Percentiles rank a stretch among this genome's conserved stretches.
phyloP scores from a whole-genome alignment of 176 grass and related monocot genomes.

The Dactylis glomerata region DNA sequence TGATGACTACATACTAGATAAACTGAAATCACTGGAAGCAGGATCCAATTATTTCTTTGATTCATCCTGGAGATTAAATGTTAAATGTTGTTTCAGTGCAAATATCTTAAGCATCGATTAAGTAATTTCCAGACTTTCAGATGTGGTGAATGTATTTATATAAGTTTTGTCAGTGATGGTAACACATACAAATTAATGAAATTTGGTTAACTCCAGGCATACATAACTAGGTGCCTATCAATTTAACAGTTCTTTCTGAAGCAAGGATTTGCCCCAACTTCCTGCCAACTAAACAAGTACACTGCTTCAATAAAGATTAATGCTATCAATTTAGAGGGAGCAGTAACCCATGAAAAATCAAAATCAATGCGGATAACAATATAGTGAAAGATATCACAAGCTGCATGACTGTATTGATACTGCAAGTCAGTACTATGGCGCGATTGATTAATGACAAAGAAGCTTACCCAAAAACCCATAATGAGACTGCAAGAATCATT shows the following conservation, averaged over 20 bases:
- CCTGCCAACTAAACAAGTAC: not conserved
- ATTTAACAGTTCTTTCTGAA: not conserved
- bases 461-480: constrained; percentile 82
- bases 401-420: constrained; percentile 5
- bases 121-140: not conserved
- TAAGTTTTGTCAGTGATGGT: not conserved
- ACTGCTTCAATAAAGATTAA: not conserved
- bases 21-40: not conserved
- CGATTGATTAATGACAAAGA: not conserved
- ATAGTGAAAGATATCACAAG: constrained; percentile 4
- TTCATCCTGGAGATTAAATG: not conserved
- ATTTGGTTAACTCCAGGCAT: not conserved
- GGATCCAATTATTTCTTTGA: not conserved
- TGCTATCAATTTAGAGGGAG: not conserved
- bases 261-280: not conserved
- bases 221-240: not conserved
- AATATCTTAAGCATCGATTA: constrained; percentile 7
- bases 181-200: not conserved
- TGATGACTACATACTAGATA: not conserved
- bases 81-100: not conserved
- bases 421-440: not conserved
- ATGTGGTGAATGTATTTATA: not conserved
- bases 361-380: not conserved
- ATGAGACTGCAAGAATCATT: constrained; percentile 73
- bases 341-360: not conserved